Base-by-base conservation (phyloP, 257 asterid species). In the Solanum acaule region DNA sequence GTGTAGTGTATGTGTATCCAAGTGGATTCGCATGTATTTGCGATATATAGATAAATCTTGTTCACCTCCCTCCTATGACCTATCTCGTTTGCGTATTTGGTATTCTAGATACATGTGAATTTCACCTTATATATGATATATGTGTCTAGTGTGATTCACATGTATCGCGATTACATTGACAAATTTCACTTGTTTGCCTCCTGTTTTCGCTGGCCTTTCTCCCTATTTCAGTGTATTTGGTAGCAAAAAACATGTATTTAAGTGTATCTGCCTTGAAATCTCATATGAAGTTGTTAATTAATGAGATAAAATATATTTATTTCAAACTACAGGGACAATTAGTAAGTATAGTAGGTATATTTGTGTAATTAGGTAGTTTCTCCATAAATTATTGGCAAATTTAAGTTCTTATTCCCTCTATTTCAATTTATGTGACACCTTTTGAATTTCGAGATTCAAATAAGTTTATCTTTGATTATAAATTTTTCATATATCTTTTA, bases 21-120 rank as follows among this genome's bases (percentile, higher is more conserved):
- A 56, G 11, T 56, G 0, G 0, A 56, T 56, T 56, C 0, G 3
- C 4, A 2, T 20, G 25, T 56, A 56, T 7, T 0, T 56, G 11
- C 18, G 10, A 20, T 20, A 56, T 0, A 56, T 56, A 56, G 10
- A 56, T 1, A 56, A 56, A 56, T 56, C 1, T 20, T 20, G 0
- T 1, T 56, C 4, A 2, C 5, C 12, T 56, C 11, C n/a, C 11
- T 56, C 11, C 5, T 56, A 56, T n/a, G n/a, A n/a, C n/a, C n/a
- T n/a, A n/a, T 56, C 4, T 56, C 65, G 4, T 0, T 52, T 2
- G 10, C 1, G 0, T 56, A 56, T 20, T 20, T 56, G 5, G 2
- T 56, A 56, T 56, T 56, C 1, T 20, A 56, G 2, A 56, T 20
- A 7, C 25, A 56, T 20, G 65, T 20, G 25, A 56, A 56, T 22